Conservation (phyloP, 2,329 filamentous ascomycete species). For the Cercospora zeina region DNA sequence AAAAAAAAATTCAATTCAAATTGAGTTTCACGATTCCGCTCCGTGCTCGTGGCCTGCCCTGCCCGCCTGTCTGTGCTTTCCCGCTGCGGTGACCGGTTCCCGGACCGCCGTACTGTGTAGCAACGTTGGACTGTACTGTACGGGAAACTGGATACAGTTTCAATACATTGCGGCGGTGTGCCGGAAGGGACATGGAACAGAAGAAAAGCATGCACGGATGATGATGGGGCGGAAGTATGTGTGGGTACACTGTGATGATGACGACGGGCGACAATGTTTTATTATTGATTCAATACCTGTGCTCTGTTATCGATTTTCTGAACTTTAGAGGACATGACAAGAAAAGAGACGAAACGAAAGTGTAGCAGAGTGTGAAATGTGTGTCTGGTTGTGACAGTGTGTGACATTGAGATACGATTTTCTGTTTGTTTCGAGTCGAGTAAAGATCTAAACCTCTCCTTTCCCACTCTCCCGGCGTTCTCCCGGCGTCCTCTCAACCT, state of each 20-base stretch:
- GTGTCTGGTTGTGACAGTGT: slow-evolving; percentile 3
- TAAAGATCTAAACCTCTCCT: slow-evolving; percentile 10
- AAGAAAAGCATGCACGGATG: slow-evolving; percentile 5
- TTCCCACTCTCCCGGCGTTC: slow-evolving; percentile 19
- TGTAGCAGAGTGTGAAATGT: not conserved
- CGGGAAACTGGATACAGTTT: not conserved
- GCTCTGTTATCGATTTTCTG: no score
- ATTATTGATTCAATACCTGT: no score
- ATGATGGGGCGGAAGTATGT: slow-evolving; percentile 3
- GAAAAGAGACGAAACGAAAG: not conserved
- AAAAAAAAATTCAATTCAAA: not conserved
- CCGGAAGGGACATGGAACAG: not conserved
- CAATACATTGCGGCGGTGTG: not conserved
- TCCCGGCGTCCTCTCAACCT: slow-evolving; percentile 23
- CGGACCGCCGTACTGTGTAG: not conserved
- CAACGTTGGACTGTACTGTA: not conserved
- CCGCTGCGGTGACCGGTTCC: not conserved
- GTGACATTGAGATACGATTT: not conserved
- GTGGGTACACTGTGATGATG: no score
- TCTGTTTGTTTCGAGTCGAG: slow-evolving; percentile 24
- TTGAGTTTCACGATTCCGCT: not conserved
- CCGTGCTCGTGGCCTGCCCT: no score
- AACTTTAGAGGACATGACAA: not conserved
- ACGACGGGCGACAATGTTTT: not conserved
- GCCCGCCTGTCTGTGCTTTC: no score